Evolutionary conservation across 2,329 filamentous ascomycete species (phyloP).

Genomic region (Talaromyces sp.): DNA sequence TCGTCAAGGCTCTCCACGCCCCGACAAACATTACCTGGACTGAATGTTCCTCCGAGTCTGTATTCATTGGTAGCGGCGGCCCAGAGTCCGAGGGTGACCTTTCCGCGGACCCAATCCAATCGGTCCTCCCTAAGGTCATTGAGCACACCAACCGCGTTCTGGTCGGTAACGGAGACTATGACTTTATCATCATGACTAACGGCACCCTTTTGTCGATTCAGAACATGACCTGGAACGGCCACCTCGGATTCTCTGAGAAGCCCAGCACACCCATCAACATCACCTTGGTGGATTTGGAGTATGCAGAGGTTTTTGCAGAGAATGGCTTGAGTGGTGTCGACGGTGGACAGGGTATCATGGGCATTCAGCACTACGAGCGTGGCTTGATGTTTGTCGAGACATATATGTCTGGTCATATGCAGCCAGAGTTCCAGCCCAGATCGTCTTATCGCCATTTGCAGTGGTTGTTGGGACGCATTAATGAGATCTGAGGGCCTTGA

Average conservation of each 20-base stretch:
- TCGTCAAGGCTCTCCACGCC: constrained; percentile 67
- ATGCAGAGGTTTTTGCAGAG: constrained; percentile 43
- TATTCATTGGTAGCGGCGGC: constrained; percentile 42
- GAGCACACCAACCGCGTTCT: constrained; percentile 65
- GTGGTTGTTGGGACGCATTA: constrained; percentile 31
- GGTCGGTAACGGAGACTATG: constrained; percentile 68
- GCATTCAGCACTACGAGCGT: constrained; percentile 68
- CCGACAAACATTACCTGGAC: constrained; percentile 29
- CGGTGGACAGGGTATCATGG: constrained; percentile 63
- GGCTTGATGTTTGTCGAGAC: constrained; percentile 65
- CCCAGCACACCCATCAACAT: constrained; percentile 46
- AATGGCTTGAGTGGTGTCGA: constrained; percentile 64
- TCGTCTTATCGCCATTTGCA: constrained; percentile 65
- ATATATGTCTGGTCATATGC: constrained; percentile 37
- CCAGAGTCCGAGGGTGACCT: constrained; percentile 36
- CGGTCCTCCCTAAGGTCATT: constrained; percentile 44
- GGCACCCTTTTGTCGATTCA: constrained; percentile 71
- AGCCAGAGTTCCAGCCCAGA: constrained; percentile 63
- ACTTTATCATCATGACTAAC: constrained; percentile 65
- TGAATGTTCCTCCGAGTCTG: constrained; percentile 37
- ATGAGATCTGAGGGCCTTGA: constrained; percentile 5
- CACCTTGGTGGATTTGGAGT: constrained; percentile 55
- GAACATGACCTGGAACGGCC: constrained; percentile 76
- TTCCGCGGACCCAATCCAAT: constrained; percentile 53
- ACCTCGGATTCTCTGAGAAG: constrained; percentile 63